Evolutionary conservation across 805 yeast species (phyloP).

Genomic region (Suhomyces kilbournensis): DNA sequence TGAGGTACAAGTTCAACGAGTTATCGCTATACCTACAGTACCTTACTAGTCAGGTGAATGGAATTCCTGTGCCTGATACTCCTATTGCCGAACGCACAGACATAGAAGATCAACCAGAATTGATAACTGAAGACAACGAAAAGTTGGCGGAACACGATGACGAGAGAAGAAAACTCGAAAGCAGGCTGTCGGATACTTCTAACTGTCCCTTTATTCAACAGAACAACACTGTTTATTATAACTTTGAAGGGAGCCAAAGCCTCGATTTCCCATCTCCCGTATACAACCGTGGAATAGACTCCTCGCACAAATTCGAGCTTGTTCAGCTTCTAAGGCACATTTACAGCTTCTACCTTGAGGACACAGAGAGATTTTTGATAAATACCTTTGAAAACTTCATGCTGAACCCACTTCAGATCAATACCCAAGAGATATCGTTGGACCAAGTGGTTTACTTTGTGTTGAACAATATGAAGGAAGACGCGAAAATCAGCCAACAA

Average conservation of each 20-base stretch:
- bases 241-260: not conserved
- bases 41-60: not conserved
- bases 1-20: slow-evolving; percentile 13
- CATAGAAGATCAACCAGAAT: slow-evolving; percentile 3
- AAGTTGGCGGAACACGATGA: slow-evolving; percentile 8
- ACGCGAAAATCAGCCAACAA: not conserved
- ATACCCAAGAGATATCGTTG: slow-evolving; percentile 4
- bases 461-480: not conserved
- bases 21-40: slow-evolving; percentile 5
- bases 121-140: slow-evolving; percentile 3
- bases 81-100: not conserved
- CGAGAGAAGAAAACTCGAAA: slow-evolving; percentile 3
- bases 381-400: slow-evolving; percentile 9
- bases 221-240: not conserved
- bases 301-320: slow-evolving; percentile 9
- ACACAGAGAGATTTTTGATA: slow-evolving; percentile 9
- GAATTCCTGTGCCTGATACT: not conserved
- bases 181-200: not conserved
- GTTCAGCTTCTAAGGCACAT: slow-evolving; percentile 4
- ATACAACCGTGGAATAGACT: slow-evolving; percentile 13
- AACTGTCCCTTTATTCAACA: not conserved
- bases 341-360: slow-evolving; percentile 12
- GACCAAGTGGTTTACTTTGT: slow-evolving; percentile 2
- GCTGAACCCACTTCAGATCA: slow-evolving; percentile 1
- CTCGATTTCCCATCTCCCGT: slow-evolving; percentile 8